Conservation (phyloP, 768 basidiomycete genomes). For the Galerina marginata region DNA sequence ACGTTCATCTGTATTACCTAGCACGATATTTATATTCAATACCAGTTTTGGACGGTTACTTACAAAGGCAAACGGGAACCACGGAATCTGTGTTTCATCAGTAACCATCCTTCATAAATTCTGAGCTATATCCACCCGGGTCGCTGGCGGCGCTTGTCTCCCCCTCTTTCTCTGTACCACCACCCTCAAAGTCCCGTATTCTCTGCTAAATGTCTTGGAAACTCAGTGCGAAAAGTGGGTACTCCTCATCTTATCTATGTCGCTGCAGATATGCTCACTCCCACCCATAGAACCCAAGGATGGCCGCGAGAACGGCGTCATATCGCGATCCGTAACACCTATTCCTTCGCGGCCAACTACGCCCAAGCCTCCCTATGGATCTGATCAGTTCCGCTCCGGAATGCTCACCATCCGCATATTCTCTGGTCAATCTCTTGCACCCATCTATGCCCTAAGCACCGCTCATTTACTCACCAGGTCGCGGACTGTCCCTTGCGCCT, state of each 20-base stretch:
- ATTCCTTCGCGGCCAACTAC: constrained; percentile 81
- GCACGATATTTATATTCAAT: constrained; percentile 1
- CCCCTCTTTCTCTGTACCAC: constrained; percentile 24
- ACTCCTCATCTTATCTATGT: constrained; percentile 1
- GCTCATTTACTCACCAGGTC: constrained; percentile 50
- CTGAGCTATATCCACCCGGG: constrained; percentile 9
- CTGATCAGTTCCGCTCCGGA: constrained; percentile 80
- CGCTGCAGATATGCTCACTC: background rate
- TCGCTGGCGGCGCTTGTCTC: constrained; percentile 36
- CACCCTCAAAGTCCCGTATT: constrained; percentile 13
- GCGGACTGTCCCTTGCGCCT: constrained; percentile 80
- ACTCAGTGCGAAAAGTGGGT: constrained; percentile 47
- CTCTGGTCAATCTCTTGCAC: constrained; percentile 58
- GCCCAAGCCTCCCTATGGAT: constrained; percentile 60
- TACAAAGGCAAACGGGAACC: constrained; percentile 11
- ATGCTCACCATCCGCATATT: constrained; percentile 97
- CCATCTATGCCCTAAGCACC: background rate
- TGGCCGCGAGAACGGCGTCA: constrained; percentile 67
- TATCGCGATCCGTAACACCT: constrained; percentile 81
- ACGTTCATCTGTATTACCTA: constrained; percentile 8
- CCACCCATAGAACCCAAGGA: constrained; percentile 66
- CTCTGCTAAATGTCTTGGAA: constrained; percentile 58
- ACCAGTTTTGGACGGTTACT: constrained; percentile 6
- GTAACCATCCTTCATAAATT: constrained; percentile 6
- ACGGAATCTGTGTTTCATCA: constrained; percentile 9